phyloP scores from a whole-genome alignment of 148 eudicot species.

The Nepenthes mirabilis region DNA sequence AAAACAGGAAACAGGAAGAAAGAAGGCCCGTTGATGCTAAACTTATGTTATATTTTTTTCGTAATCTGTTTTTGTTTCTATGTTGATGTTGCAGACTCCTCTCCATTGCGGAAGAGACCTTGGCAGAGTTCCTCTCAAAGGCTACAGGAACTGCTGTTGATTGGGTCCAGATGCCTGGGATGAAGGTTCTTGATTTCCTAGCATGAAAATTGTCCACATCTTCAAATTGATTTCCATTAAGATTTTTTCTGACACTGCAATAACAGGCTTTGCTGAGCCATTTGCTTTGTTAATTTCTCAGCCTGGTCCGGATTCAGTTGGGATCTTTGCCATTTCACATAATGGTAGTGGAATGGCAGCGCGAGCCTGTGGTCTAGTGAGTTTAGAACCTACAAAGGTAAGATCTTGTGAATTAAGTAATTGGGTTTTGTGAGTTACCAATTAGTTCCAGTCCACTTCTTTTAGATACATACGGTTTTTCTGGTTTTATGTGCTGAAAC shows the following conservation, averaged over 20 bases:
- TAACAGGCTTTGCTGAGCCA: not conserved
- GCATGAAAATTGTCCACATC: not conserved
- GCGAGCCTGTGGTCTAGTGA: constrained; percentile 94
- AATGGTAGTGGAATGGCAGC: constrained; percentile 92
- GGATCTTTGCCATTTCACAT: constrained; percentile 94
- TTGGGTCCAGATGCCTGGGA: constrained; percentile 99
- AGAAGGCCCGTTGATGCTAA: not conserved
- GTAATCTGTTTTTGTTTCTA: not conserved
- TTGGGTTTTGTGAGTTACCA: not conserved
- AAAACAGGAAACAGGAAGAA: not conserved
- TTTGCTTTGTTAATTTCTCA: constrained; percentile 9
- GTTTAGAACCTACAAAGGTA: constrained; percentile 94
- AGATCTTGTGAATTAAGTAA: constrained; percentile 2
- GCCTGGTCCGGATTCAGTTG: constrained; percentile 99
- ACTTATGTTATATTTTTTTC: not conserved
- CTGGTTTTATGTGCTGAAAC: too few relatives aligned
- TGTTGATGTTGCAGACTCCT: constrained; percentile 49
- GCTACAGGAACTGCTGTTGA: constrained; percentile 99
- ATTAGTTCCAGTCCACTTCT: not conserved
- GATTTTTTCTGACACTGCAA: not conserved
- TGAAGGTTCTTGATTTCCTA: constrained; percentile 51
- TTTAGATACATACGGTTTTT: not conserved
- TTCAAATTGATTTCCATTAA: not conserved
- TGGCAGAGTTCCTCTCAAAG: constrained; percentile 99
- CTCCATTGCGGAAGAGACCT: constrained; percentile 90